These are phyloP conservation scores for Ramicandelaber brevisporus DNA, from an alignment of 192 early-diverging fungal species.

Conservation along the genomic window DNA sequence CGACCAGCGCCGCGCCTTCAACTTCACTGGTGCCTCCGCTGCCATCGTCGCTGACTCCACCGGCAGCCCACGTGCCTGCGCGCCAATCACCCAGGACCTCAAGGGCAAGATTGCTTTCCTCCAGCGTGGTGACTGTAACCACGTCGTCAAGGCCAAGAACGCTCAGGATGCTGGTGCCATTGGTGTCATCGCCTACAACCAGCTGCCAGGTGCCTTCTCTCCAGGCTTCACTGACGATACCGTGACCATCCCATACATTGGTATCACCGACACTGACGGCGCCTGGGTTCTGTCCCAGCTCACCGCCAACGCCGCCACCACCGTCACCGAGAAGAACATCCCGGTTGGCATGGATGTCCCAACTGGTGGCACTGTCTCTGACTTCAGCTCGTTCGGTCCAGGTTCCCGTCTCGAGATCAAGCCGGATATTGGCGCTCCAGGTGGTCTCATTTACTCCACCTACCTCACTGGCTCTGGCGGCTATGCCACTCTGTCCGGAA, in stretches of 20 bases:
- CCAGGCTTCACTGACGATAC: constrained; percentile 2
- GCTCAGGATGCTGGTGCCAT: constrained; percentile 19
- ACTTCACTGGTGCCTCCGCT: constrained; percentile 9
- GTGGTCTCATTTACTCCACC: constrained; percentile 39
- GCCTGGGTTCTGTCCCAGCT: constrained; percentile 4
- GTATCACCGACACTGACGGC: constrained; percentile 15
- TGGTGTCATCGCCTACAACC: constrained; percentile 20
- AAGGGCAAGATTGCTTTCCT: constrained; percentile 17
- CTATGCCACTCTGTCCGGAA: constrained; percentile 29
- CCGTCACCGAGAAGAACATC: constrained; percentile 8
- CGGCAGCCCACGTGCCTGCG: too few species aligned
- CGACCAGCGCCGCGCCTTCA: constrained; percentile 6
- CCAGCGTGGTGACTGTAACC: constrained; percentile 17
- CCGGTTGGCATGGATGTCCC: constrained; percentile 5
- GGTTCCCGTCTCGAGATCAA: constrained; percentile 28
- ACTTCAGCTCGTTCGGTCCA: constrained; percentile 37
- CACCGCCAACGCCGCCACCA: neutral
- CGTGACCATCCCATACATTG: constrained; percentile 13
- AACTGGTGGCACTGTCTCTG: constrained; percentile 21
- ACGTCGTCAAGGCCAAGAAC: constrained; percentile 13
- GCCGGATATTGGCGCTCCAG: constrained; percentile 34
- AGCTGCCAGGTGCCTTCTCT: constrained; percentile 7
- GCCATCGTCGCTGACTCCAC: constrained; percentile 9
- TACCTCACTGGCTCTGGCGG: constrained; percentile 14
- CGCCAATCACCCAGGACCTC: neutral